phyloP scores from a whole-genome alignment of 345 rosid genomes.

The Ricinus communis region DNA sequence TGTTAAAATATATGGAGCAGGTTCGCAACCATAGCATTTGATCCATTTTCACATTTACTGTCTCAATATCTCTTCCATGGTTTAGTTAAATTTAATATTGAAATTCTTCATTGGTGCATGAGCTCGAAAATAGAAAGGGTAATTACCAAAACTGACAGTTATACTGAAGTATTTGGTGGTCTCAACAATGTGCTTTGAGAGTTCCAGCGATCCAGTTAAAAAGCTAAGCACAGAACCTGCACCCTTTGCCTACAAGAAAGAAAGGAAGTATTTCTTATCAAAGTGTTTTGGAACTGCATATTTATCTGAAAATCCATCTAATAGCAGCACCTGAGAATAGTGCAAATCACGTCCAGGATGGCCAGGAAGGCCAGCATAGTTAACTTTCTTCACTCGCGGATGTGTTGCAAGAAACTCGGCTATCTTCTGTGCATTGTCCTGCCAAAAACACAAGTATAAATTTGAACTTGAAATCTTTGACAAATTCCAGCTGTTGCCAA shows the following conservation, averaged over 20 bases:
- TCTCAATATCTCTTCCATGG: neutral
- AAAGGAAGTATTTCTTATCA: neutral
- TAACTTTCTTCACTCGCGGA: conserved; percentile 79
- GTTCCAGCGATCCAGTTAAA: conserved; percentile 79
- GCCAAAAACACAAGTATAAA: conserved; percentile 14
- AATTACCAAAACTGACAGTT: conserved; percentile 93
- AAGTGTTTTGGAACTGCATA: neutral
- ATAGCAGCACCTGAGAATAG: conserved; percentile 98
- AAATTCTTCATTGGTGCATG: neutral
- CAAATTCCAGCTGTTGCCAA: neutral
- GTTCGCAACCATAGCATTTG: too few relatives aligned
- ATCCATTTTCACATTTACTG: too few relatives aligned
- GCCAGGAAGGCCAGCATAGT: conserved; percentile 79
- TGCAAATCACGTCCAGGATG: conserved; percentile 88
- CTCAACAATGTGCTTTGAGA: conserved; percentile 88
- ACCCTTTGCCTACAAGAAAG: conserved; percentile 72
- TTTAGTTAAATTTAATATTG: neutral
- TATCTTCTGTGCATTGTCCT: conserved; percentile 89
- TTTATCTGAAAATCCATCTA: neutral
- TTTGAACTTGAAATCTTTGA: conserved; percentile 4
- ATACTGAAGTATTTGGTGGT: conserved; percentile 87
- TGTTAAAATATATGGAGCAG: neutral
- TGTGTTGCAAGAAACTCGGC: conserved; percentile 80
- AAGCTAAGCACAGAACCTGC: conserved; percentile 96
- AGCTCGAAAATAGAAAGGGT: conserved; percentile 13